Percentiles rank a stretch among this genome's conserved stretches.
phyloP scores from a whole-genome alignment of 2,329 filamentous ascomycete genomes.

The Fusarium nisikadoi region DNA sequence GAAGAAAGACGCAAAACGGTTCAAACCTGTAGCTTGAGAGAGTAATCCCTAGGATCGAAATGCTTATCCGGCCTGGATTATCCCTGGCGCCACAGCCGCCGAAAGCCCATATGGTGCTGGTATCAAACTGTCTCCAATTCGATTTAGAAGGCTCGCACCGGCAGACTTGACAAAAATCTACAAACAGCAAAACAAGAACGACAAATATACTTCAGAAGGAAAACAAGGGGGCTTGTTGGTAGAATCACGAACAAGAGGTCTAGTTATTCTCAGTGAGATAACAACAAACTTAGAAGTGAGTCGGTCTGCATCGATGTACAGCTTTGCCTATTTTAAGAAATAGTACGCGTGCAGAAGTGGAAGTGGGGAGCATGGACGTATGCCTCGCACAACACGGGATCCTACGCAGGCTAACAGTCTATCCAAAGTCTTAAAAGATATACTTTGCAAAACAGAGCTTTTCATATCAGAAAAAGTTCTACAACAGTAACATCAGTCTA shows the following conservation, averaged over 20 bases:
- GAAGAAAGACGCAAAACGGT: not conserved
- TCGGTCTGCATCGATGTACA: not conserved
- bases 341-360: not conserved
- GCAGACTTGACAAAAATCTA: not conserved
- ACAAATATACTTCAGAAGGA: not conserved
- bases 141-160: not conserved
- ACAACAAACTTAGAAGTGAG: not conserved
- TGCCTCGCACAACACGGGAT: rapidly evolving
- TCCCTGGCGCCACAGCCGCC: not conserved
- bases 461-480: rapidly evolving
- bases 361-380: too few relatives aligned
- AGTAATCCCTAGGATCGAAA: not conserved
- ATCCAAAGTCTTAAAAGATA: not conserved
- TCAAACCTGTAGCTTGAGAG: not conserved
- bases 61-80: not conserved
- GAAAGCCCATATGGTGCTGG: too few relatives aligned
- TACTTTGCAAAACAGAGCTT: too few relatives aligned
- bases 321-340: slow-evolving; percentile 18
- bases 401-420: not conserved
- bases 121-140: not conserved
- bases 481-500: rapidly evolving
- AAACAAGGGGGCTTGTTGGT: too few relatives aligned
- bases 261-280: not conserved
- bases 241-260: not conserved
- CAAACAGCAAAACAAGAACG: rapidly evolving